A percentile compares a stretch with the other conserved stretches of the same genome.
phyloP scores from a whole-genome alignment of 2,329 filamentous ascomycete species.

The Aspergillus phoenicis region DNA sequence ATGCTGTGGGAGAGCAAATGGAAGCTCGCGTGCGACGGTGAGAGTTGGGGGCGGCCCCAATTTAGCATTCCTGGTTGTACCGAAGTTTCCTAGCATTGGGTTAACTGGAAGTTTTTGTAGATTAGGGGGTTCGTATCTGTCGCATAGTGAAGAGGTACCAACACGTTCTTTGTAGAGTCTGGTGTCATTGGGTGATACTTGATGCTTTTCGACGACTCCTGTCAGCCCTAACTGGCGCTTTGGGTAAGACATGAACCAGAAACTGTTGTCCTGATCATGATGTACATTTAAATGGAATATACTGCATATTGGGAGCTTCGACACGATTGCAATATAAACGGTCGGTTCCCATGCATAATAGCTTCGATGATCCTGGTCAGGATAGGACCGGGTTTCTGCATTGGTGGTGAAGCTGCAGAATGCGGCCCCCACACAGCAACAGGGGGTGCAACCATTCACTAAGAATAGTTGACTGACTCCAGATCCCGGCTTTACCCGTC shows the following conservation, averaged over 20 bases:
- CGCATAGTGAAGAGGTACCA: not conserved
- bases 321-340: too few relatives aligned
- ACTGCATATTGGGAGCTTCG: accelerated
- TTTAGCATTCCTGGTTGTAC: conserved; percentile 1
- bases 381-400: too few relatives aligned
- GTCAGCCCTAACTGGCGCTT: not conserved
- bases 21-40: not conserved
- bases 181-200: not conserved
- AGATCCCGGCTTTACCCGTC: too few relatives aligned
- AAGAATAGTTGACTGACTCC: too few relatives aligned
- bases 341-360: too few relatives aligned
- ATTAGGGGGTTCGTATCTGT: not conserved
- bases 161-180: not conserved
- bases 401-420: too few relatives aligned
- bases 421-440: too few relatives aligned
- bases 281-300: too few relatives aligned
- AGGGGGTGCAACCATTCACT: too few relatives aligned
- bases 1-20: not conserved
- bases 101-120: not conserved
- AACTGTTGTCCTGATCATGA: too few relatives aligned
- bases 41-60: conserved; percentile 11
- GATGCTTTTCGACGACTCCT: not conserved
- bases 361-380: too few relatives aligned
- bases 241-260: not conserved
- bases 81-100: not conserved